These are phyloP conservation scores for Mollisiaceae sp. DNA, from an alignment of 2,329 filamentous ascomycete species.

Conservation along the genomic window DNA sequence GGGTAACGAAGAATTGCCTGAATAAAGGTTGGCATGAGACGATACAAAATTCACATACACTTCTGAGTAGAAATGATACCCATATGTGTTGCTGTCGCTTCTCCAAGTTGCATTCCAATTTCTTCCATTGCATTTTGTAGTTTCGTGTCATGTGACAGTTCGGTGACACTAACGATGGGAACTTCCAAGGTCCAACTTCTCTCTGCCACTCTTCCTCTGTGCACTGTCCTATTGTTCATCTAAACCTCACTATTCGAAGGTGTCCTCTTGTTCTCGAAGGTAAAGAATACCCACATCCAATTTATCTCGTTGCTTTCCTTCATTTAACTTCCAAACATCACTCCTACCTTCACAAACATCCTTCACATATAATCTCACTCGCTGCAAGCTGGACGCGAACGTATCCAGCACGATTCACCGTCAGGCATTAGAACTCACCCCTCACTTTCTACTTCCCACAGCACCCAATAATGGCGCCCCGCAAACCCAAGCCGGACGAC, in stretches of 20 bases:
- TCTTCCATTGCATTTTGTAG: slow-evolving; percentile 8
- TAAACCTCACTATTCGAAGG: not conserved
- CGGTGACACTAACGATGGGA: not conserved
- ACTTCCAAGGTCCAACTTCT: not conserved
- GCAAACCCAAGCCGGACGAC: slow-evolving; percentile 30
- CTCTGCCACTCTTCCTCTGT: not conserved
- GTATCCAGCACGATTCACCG: not conserved
- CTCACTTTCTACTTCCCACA: too few relatives aligned
- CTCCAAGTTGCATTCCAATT: not conserved
- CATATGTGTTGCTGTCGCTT: slow-evolving; percentile 14
- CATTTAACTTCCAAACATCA: not conserved
- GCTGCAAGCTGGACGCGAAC: not conserved
- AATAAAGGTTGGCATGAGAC: not conserved
- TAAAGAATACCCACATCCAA: not conserved
- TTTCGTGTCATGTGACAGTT: slow-evolving; percentile 11
- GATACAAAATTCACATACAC: slow-evolving; percentile 15
- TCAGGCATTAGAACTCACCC: not conserved
- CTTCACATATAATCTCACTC: not conserved
- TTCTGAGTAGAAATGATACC: slow-evolving; percentile 38
- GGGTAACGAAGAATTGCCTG: not conserved
- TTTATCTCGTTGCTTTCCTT: not conserved
- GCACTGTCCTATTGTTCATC: not conserved
- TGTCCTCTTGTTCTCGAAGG: not conserved
- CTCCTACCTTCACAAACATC: not conserved
- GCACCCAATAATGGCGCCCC: slow-evolving; percentile 29